Conservation (phyloP, 768 basidiomycete species). For the Mycena venus region DNA sequence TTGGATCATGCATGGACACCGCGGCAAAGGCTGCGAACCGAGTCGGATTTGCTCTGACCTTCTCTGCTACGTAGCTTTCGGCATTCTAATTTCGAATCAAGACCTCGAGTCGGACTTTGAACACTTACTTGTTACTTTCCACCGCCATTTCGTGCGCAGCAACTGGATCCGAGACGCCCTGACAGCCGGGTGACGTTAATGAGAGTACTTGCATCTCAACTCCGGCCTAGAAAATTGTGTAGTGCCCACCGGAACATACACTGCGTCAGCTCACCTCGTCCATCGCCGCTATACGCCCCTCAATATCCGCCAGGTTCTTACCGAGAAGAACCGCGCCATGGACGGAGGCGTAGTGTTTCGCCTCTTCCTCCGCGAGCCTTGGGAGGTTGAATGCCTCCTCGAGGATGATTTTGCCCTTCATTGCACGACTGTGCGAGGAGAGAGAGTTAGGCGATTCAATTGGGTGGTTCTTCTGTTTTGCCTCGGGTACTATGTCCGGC, state of each 20-base stretch:
- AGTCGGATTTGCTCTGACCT: slow-evolving; percentile 27
- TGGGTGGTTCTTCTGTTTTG: slow-evolving; percentile 4
- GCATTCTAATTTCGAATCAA: neutral
- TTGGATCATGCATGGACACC: slow-evolving; percentile 36
- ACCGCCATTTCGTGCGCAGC: slow-evolving; percentile 33
- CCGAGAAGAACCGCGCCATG: slow-evolving; percentile 25
- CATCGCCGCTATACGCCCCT: slow-evolving; percentile 33
- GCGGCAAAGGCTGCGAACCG: slow-evolving; percentile 35
- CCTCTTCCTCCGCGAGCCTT: slow-evolving; percentile 25
- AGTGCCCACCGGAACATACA: neutral
- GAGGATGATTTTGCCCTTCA: slow-evolving; percentile 38
- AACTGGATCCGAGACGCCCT: slow-evolving; percentile 29
- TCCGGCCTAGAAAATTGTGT: slow-evolving; percentile 15
- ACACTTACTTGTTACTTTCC: slow-evolving; percentile 34
- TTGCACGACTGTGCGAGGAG: neutral
- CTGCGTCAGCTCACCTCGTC: slow-evolving; percentile 19
- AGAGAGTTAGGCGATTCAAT: neutral
- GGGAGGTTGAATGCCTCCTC: slow-evolving; percentile 37
- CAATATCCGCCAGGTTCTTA: slow-evolving; percentile 31
- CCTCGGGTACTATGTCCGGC: neutral
- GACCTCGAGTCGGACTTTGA: too few species aligned
- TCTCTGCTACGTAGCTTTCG: slow-evolving; percentile 34
- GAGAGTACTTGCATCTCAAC: slow-evolving; percentile 37
- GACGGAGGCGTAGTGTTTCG: slow-evolving; percentile 30
- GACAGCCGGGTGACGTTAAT: slow-evolving; percentile 31